Evolutionary conservation across 1,284 basidiomycete species (phyloP), one percentile per base, ranked within the genome.

Genomic region (Cerioporus squamosus): DNA sequence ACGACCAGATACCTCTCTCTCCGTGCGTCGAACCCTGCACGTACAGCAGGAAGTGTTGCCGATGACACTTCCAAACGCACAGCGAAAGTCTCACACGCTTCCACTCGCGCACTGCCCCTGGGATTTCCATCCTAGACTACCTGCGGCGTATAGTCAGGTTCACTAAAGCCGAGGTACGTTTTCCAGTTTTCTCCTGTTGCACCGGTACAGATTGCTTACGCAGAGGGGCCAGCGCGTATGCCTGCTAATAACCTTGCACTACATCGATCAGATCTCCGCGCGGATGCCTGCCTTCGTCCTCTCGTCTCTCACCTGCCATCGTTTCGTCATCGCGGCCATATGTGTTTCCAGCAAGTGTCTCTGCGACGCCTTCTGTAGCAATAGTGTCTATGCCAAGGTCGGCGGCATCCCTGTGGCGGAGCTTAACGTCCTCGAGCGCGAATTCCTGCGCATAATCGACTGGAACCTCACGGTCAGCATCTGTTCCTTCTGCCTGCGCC

Each of bases 251-350:
- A 90, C 91, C 39, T 83, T 97, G 59, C 90, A 93, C 74, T 97
- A 97, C 77, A 95, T 97, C 77, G 95, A 97, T 78, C 90, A 94
- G 75, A 94, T 96, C 66, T 96, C 94, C 76, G 82, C 89, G 53
- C 87, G 92, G 64, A 84, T 88, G 66, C 91, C 94, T 38, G 80
- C 86, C 48, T 97, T 97, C 78, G 96, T 93, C 39, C 85, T 98
- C 65, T 93, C 93, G 43, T 97, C 94, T 33, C 84, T 97, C 70
- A 98, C 96, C 31, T 95, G 95, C 68, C 96, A 97, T 77, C 93
- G 95, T 55, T 97, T 97, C 77, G 83, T 96, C 71, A 97, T 97
- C 76, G 85, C 95, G 51, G 86, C 94, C 65, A 88, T 96, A 70
- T 86, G 90, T 40, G 89, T 95, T 55, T 88, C 93, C 56, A 91